Percentiles rank a stretch among this genome's conserved stretches.
Conservation (phyloP, 2,329 filamentous ascomycete species). For the Rutstroemia sp. region DNA sequence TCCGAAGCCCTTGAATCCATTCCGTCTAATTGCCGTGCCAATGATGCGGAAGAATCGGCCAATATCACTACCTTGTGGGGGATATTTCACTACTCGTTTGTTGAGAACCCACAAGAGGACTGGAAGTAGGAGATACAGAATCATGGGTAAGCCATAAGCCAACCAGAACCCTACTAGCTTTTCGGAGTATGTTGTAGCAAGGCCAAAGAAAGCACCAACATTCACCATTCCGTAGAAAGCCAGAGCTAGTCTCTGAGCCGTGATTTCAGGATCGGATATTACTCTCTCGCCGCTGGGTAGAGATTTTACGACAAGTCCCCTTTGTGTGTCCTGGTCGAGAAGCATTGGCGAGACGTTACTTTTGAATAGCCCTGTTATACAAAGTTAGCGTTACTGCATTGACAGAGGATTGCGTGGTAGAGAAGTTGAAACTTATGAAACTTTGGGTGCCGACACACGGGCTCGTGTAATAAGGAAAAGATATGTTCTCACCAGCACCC, state of each 20-base stretch:
- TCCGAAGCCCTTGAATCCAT: conserved; percentile 53
- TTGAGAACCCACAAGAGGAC: conserved; percentile 33
- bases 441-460: background rate
- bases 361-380: conserved; percentile 55
- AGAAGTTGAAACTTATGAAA: background rate
- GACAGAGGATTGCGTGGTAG: background rate
- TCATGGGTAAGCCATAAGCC: conserved; percentile 41
- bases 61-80: conserved; percentile 39
- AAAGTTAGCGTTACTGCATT: conserved; percentile 30
- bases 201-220: conserved; percentile 47
- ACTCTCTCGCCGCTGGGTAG: conserved; percentile 51
- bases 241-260: conserved; percentile 38
- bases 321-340: conserved; percentile 46
- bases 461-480: background rate
- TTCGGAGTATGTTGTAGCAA: conserved; percentile 35
- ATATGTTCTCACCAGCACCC: conserved; percentile 34
- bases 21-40: conserved; percentile 34
- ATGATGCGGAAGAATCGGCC: conserved; percentile 37
- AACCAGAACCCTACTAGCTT: conserved; percentile 43
- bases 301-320: conserved; percentile 35
- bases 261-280: conserved; percentile 52
- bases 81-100: conserved; percentile 35
- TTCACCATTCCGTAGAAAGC: conserved; percentile 65
- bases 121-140: conserved; percentile 56
- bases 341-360: conserved; percentile 58